Base-by-base conservation (phyloP, 306 rosid genomes). In the Malus sieversii region DNA sequence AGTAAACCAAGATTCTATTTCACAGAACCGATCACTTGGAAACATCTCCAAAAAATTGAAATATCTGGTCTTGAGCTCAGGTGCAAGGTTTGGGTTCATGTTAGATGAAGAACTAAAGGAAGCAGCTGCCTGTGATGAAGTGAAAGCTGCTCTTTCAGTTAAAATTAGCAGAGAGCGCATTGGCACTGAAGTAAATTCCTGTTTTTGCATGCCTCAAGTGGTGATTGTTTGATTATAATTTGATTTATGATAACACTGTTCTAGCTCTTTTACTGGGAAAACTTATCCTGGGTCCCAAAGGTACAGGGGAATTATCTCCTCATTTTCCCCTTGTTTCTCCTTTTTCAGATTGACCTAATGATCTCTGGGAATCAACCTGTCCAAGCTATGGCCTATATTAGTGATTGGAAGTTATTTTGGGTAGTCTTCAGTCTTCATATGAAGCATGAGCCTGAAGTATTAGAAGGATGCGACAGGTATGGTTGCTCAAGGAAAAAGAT, bases 91-190 rank as follows among this genome's bases (percentile, higher is more conserved):
- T 86, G 88, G 79, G 30, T 95, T 95, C 55, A 55, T 79, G 74
- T 79, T 95, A 67, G 96, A 92, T 71, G 96, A 87, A 85, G 92
- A 90, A 68, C 84, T 95, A 71, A 95, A 92, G 81, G 83, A 72
- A 78, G 97, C 98, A 80, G 98, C 97, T 75, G 84, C 97, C 45
- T 87, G 83, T 68, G 88, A 86, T 84, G 97, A 90, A 59, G 97
- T 95, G 71, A 92, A 87, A 83, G 84, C 81, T 84, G 98, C 97
- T 74, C 88, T 92, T 10, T 88, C 88, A 40, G 87, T 87, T 75
- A 95, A 95, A 91, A 90, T 95, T 83, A 95, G 97, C 88, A 80
- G 91, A 74, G 97, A 95, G 84, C 92, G 97, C 69, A 86, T 95
- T 70, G 98, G 98, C 78, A 75, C 83, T n/a, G 98, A 95, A 85